Conservation (phyloP, 2,329 filamentous ascomycete genomes). For the Aspergillus ochraceus region DNA sequence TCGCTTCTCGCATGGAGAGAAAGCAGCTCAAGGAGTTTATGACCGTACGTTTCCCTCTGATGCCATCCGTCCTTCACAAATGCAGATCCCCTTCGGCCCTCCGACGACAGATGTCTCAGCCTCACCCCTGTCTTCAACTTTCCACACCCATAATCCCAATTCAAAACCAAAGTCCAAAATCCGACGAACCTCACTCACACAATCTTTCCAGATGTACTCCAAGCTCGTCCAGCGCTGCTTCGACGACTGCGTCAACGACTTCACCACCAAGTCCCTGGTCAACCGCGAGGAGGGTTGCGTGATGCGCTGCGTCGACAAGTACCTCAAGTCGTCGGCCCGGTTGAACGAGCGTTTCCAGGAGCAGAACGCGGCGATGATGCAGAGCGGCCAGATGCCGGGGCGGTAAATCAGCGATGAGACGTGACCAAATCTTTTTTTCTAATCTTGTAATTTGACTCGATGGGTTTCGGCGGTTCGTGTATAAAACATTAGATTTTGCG, state of each 20-base stretch:
- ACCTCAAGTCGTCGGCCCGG: slow-evolving; percentile 86
- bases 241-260: slow-evolving; percentile 95
- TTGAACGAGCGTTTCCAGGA: slow-evolving; percentile 88
- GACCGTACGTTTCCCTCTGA: slow-evolving; percentile 64
- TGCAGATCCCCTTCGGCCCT: background rate
- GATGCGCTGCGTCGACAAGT: slow-evolving; percentile 93
- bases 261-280: slow-evolving; percentile 93
- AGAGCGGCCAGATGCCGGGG: slow-evolving; percentile 55
- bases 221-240: slow-evolving; percentile 70
- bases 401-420: slow-evolving; percentile 22
- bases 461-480: slow-evolving; percentile 14
- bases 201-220: slow-evolving; percentile 60
- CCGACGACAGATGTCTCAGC: no score
- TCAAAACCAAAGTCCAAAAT: background rate
- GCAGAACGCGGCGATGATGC: slow-evolving; percentile 68
- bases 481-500: slow-evolving; percentile 20
- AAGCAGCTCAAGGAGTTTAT: slow-evolving; percentile 99
- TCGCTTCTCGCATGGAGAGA: slow-evolving; percentile 91
- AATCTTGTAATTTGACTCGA: slow-evolving; percentile 8
- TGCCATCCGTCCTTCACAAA: background rate
- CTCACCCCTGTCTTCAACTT: background rate
- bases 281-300: slow-evolving; percentile 88
- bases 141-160: background rate
- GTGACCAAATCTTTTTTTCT: background rate
- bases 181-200: background rate